Evolutionary conservation across 2,329 filamentous ascomycete species (phyloP).

Genomic region (Phoma herbarum): DNA sequence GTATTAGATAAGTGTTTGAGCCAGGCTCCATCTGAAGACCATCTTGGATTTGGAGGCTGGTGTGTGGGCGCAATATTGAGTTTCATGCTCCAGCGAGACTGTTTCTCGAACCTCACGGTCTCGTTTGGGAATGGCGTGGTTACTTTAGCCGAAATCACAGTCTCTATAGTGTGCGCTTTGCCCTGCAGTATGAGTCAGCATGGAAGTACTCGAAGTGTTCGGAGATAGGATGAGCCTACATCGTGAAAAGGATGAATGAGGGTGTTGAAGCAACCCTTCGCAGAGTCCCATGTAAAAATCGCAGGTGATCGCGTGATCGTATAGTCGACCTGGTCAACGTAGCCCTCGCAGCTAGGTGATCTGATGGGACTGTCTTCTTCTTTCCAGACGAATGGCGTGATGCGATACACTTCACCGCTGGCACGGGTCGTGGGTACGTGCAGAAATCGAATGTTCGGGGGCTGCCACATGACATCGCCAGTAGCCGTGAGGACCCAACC

Average conservation of each 20-base stretch:
- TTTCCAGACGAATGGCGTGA: slow-evolving; percentile 26
- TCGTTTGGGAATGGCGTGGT: slow-evolving; percentile 35
- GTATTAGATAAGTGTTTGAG: background rate
- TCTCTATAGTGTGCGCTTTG: slow-evolving; percentile 9
- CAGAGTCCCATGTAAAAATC: slow-evolving; percentile 32
- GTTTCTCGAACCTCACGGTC: slow-evolving; percentile 43
- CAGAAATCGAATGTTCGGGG: slow-evolving; percentile 32
- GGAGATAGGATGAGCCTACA: background rate
- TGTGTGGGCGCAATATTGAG: slow-evolving; percentile 18
- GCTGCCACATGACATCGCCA: slow-evolving; percentile 34
- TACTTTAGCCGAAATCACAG: slow-evolving; percentile 26
- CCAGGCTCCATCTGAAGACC: too few species aligned
- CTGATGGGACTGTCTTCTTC: background rate
- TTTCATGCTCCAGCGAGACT: slow-evolving; percentile 40
- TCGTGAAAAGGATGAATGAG: slow-evolving; percentile 23
- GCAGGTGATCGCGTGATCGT: slow-evolving; percentile 19
- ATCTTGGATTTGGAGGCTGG: background rate
- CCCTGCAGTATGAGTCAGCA: background rate
- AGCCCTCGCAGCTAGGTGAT: background rate
- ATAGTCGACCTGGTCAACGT: slow-evolving; percentile 24
- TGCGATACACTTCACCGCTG: slow-evolving; percentile 31
- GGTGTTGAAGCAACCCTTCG: slow-evolving; percentile 31
- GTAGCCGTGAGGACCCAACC: slow-evolving; percentile 22
- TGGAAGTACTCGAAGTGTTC: background rate
- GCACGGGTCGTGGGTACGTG: slow-evolving; percentile 21